These are phyloP conservation scores for Penicillium glabrum DNA, from an alignment of 2,329 filamentous ascomycete species.

Conservation along the genomic window DNA sequence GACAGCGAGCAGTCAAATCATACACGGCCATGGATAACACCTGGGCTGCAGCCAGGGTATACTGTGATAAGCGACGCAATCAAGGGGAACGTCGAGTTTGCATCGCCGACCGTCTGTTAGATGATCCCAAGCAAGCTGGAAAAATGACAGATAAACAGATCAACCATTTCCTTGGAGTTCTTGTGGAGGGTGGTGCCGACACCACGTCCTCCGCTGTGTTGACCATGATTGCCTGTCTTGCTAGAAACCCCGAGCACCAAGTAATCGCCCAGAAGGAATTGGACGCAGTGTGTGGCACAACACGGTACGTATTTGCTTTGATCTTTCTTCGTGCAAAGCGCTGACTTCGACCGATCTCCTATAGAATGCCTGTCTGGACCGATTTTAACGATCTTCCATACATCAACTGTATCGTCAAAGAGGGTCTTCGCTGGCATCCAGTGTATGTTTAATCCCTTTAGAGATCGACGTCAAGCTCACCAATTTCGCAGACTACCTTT, in stretches of 20 bases:
- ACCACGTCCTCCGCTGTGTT: not conserved
- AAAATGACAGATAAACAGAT: not conserved
- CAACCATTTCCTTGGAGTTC: not conserved
- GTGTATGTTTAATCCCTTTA: not conserved
- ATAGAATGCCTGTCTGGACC: not conserved
- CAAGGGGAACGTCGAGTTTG: not conserved
- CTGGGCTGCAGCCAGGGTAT: not conserved
- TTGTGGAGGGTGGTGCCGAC: not conserved
- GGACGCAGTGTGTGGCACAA: not conserved
- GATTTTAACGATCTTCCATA: not conserved
- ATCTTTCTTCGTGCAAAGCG: not conserved
- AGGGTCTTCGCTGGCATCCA: not conserved
- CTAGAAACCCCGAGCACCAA: not conserved
- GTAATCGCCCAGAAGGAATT: not conserved
- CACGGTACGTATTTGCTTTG: not conserved
- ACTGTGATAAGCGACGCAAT: not conserved
- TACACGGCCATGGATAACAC: not conserved
- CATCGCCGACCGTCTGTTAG: not conserved
- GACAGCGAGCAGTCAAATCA: not conserved
- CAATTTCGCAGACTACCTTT: not conserved
- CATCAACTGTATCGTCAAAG: not conserved
- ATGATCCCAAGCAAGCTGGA: not conserved
- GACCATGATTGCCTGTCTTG: not conserved
- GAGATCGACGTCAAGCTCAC: not conserved
- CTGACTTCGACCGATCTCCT: not conserved